phyloP scores from a whole-genome alignment of 2,329 filamentous ascomycete genomes.

The Ceratocystis papillata region DNA sequence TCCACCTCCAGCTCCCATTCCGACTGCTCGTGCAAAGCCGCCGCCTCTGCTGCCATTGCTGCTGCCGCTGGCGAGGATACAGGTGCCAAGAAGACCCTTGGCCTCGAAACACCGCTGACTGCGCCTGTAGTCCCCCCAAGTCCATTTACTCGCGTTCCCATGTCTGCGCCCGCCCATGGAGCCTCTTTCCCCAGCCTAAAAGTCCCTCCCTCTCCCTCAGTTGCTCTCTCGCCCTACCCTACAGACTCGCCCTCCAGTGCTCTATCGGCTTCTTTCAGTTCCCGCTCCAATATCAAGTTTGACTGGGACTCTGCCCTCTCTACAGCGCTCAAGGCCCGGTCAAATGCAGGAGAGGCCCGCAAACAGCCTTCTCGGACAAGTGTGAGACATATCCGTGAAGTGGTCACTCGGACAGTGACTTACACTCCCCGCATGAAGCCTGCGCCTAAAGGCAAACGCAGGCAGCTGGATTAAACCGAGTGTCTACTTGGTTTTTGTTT shows the following conservation, averaged over 20 bases:
- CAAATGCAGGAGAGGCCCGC: conserved; percentile 45
- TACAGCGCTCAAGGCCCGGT: conserved; percentile 37
- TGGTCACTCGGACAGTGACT: conserved; percentile 87
- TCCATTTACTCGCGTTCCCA: conserved; percentile 45
- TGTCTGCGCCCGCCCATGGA: conserved; percentile 52
- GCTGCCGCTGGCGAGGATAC: conserved; percentile 25
- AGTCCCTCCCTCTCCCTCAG: conserved; percentile 64
- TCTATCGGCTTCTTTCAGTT: conserved; percentile 62
- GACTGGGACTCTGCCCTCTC: conserved; percentile 62
- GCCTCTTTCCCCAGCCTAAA: conserved; percentile 56
- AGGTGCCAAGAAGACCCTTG: conserved; percentile 30
- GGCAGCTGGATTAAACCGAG: conserved; percentile 48
- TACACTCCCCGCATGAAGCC: conserved; percentile 81
- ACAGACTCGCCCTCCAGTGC: conserved; percentile 60
- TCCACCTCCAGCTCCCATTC: conserved; percentile 41
- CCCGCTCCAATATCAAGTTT: conserved; percentile 56
- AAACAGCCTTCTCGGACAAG: conserved; percentile 47
- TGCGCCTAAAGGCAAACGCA: conserved; percentile 83
- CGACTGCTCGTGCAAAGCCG: conserved; percentile 46
- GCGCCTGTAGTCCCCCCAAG: conserved; percentile 36
- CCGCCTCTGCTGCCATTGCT: conserved; percentile 32
- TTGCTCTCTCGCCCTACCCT: conserved; percentile 40
- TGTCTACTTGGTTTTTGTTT: conserved; percentile 1
- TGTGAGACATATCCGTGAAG: conserved; percentile 66
- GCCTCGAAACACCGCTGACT: conserved; percentile 30